A percentile compares a stretch with the other conserved stretches of the same genome.
These are phyloP conservation scores for Xylogone sp. DNA, from an alignment of 2,329 filamentous ascomycete species.

Conservation along the genomic window DNA sequence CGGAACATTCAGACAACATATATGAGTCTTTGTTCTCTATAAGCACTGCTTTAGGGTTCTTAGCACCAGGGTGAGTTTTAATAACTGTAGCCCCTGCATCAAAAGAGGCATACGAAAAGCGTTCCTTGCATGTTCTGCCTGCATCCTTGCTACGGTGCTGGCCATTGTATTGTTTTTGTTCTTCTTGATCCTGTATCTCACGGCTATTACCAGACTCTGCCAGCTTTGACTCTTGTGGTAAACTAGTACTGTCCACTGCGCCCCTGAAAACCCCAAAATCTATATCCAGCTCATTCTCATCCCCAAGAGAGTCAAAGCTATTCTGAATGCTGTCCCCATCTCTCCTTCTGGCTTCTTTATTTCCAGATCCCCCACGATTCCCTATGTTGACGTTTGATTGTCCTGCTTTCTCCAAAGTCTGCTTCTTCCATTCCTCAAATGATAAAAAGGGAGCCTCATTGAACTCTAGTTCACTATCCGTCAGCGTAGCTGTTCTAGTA, in stretches of 20 bases:
- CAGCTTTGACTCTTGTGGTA: constrained; percentile 15
- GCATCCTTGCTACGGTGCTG: constrained; percentile 77
- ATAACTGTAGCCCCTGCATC: constrained; percentile 92
- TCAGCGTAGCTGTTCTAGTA: background rate
- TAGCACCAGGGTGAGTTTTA: constrained; percentile 82
- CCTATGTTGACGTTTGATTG: constrained; percentile 70
- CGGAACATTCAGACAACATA: constrained; percentile 89
- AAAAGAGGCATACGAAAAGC: constrained; percentile 96
- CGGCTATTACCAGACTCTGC: constrained; percentile 2
- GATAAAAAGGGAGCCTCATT: constrained; percentile 80
- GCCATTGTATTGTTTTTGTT: constrained; percentile 17
- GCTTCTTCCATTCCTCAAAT: constrained; percentile 97
- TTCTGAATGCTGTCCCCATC: constrained; percentile 56
- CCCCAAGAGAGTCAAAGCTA: constrained; percentile 74
- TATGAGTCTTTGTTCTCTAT: constrained; percentile 98
- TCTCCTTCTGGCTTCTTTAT: constrained; percentile 44
- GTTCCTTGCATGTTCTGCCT: constrained; percentile 94
- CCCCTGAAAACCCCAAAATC: constrained; percentile 63
- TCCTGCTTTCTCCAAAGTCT: constrained; percentile 81
- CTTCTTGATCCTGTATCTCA: constrained; percentile 23
- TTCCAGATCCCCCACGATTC: constrained; percentile 45
- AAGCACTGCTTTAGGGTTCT: constrained; percentile 82
- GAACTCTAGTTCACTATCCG: constrained; percentile 14
- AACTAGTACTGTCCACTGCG: constrained; percentile 9
- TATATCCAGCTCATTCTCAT: constrained; percentile 82